Evolutionary conservation across 192 early-diverging fungal species (phyloP).

Genomic region (Funneliformis geosporum): DNA sequence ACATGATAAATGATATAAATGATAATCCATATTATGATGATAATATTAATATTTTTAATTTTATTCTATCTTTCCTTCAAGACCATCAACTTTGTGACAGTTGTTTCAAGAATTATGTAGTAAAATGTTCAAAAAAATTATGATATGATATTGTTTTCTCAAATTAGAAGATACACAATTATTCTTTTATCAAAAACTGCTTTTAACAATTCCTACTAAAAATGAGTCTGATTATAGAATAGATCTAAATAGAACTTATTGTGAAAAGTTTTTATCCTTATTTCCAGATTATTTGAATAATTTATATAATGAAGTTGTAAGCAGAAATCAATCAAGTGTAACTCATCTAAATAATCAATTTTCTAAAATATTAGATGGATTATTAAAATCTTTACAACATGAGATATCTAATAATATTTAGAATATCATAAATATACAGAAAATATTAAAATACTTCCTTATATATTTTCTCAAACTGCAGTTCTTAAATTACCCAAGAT

Average conservation of each 20-base stretch:
- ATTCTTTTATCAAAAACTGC: conserved; percentile 9
- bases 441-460: neutral
- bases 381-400: neutral
- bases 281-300: neutral
- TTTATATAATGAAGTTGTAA: neutral
- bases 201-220: neutral
- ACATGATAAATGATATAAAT: too few relatives aligned
- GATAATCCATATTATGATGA: too few relatives aligned
- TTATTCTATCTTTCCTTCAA: too few relatives aligned
- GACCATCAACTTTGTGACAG: too few relatives aligned
- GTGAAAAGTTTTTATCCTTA: conserved; percentile 1
- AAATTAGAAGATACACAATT: neutral
- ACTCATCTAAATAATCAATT: neutral
- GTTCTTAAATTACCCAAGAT: neutral
- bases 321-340: neutral
- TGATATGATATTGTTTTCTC: neutral
- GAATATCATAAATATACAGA: neutral
- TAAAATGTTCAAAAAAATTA: neutral
- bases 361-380: neutral
- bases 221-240: too few relatives aligned
- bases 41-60: too few relatives aligned
- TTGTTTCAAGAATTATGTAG: conserved; percentile 15
- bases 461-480: neutral
- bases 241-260: neutral
- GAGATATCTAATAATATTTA: neutral